Conservation (phyloP, 768 basidiomycete genomes). For the Phylloporus arenicola region DNA sequence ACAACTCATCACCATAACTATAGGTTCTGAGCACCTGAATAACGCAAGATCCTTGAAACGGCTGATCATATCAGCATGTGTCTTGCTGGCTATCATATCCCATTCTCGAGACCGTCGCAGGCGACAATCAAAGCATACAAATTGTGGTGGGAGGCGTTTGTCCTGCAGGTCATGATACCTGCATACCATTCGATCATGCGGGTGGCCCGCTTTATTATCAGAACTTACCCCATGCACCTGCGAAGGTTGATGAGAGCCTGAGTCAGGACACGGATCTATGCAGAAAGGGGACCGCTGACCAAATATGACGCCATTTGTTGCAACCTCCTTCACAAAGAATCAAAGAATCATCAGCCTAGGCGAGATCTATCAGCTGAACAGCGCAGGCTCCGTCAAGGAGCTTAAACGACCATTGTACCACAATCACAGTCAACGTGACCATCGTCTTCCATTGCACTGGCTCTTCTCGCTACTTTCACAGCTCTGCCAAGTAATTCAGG, state of each 20-base stretch:
- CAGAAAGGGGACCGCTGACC: constrained; percentile 39
- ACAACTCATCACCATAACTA: background rate
- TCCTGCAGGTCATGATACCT: constrained; percentile 64
- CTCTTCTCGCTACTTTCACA: constrained; percentile 6
- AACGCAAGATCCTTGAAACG: constrained; percentile 66
- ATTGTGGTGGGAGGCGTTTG: constrained; percentile 50
- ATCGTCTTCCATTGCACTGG: constrained; percentile 25
- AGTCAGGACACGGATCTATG: background rate
- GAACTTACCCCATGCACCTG: constrained; percentile 38
- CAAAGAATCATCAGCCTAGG: constrained; percentile 50
- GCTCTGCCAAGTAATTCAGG: background rate
- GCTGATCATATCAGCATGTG: constrained; percentile 51
- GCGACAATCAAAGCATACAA: constrained; percentile 75
- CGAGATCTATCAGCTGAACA: background rate
- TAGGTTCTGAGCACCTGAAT: constrained; percentile 47
- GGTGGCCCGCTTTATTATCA: background rate
- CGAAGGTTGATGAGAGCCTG: background rate
- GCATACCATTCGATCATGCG: background rate
- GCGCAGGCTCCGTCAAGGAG: background rate
- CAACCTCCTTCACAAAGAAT: constrained; percentile 73
- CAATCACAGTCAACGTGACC: constrained; percentile 63
- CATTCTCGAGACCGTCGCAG: constrained; percentile 61
- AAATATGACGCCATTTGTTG: constrained; percentile 68
- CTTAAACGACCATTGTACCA: constrained; percentile 43
- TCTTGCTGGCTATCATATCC: constrained; percentile 58